Conservation (phyloP, 192 early-diverging fungal genomes). For the Funneliformis geosporum region DNA sequence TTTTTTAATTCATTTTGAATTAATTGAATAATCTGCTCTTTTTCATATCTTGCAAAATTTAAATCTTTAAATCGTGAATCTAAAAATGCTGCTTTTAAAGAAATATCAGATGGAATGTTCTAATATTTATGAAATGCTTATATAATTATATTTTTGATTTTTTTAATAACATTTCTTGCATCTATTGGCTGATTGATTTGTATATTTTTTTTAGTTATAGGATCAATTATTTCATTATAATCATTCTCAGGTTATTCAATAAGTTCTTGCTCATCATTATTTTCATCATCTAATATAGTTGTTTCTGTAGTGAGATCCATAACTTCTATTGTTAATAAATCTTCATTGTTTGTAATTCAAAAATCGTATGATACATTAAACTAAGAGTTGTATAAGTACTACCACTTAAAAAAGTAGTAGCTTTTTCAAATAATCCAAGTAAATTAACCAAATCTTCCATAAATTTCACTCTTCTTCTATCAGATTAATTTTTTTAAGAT, state of each 20-base stretch:
- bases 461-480: neutral
- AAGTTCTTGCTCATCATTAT: neutral
- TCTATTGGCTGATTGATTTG: neutral
- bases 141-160: neutral
- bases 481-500: neutral
- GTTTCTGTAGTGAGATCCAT: neutral
- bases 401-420: neutral
- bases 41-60: too few species aligned
- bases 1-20: constrained; percentile 2
- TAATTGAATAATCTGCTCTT: neutral
- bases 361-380: neutral
- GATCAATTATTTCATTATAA: neutral
- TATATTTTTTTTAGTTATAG: neutral
- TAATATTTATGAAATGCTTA: neutral
- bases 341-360: neutral
- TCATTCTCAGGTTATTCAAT: neutral
- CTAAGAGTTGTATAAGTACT: neutral
- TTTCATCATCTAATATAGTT: neutral
- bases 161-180: neutral
- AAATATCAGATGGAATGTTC: neutral
- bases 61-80: constrained; percentile 2
- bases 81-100: constrained; percentile 7
- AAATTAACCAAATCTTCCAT: neutral
- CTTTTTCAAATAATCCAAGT: constrained; percentile 7
- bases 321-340: neutral